Base-by-base conservation (phyloP, 257 asterid species). In the Salvia hispanica region DNA sequence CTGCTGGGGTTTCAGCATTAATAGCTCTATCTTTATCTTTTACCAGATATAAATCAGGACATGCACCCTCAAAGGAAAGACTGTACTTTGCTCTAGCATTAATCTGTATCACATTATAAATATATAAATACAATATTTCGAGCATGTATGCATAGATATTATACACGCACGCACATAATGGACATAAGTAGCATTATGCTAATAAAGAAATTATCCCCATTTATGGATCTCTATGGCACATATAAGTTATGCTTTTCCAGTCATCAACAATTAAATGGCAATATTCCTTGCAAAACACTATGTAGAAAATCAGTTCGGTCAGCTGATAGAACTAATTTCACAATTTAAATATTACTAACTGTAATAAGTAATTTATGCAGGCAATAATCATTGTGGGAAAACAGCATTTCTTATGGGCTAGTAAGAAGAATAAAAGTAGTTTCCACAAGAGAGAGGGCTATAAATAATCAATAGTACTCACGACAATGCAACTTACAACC, bases 81-180 rank as follows among this genome's bases (percentile, higher is more conserved):
- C 99, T 79, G 74, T 88, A 94, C 56, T 75, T 84, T 66, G 99
- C 99, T 74, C 97, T 89, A 42, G 99, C 96, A 72, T 88, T 94
- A 65, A 94, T 83, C 99, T 94, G 85, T 44, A 59, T 74, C 75
- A 77, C 44, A 72, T 62, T 37, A 54, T 61, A 6, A 44, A 70
- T 46, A 48, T 48, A 54, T 70, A 67, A 75, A 51, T 15, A 25
- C 14, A 58, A 72, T 67, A 65, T 39, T 62, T 54, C 48, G 25
- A 14, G 11, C 59, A 4, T 40, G 46, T 36, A 56, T 56, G 7
- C 34, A 45, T 3, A 54, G 45, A 62, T 58, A 40, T 9, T 36
- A 42, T 52, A 76, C 33, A 61, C n/a, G 18, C 10, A 61, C 16
- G 18, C 15, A 31, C 12, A 55, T 28, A 8, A 47, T 5, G 10